These are phyloP conservation scores for Mytilinidion resinicola DNA, from an alignment of 495 filamentous ascomycete genomes.

Conservation along the genomic window DNA sequence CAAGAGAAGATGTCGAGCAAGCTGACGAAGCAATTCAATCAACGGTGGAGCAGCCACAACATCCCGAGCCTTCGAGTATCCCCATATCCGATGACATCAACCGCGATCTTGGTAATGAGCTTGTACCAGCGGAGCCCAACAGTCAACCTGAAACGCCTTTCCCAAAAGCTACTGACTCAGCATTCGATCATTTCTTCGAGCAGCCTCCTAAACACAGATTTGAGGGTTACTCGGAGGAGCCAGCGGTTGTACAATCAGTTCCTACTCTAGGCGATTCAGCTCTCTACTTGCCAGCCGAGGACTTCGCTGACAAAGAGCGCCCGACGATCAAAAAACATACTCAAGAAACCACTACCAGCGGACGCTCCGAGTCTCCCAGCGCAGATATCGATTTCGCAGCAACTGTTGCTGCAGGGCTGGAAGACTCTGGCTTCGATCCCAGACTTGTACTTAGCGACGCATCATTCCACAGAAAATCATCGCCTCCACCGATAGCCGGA, in stretches of 20 bases:
- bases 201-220: slow-evolving; percentile 10
- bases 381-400: slow-evolving; percentile 25
- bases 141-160: neutral
- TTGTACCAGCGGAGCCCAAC: neutral
- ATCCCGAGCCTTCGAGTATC: neutral
- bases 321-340: too few species aligned
- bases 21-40: neutral
- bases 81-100: neutral
- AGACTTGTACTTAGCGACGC: slow-evolving; percentile 20
- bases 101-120: neutral
- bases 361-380: slow-evolving; percentile 10
- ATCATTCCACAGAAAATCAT: slow-evolving; percentile 15
- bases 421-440: slow-evolving; percentile 26
- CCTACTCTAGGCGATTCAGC: too few species aligned
- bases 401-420: slow-evolving; percentile 19
- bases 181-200: neutral
- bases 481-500: slow-evolving; percentile 5
- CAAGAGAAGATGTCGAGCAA: neutral
- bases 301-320: too few species aligned
- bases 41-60: neutral
- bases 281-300: too few species aligned
- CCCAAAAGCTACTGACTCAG: neutral
- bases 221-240: slow-evolving; percentile 14
- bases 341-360: too few species aligned
- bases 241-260: too few species aligned